These are phyloP conservation scores for Trichoderma polysporum DNA, from an alignment of 2,329 filamentous ascomycete species.

Conservation along the genomic window DNA sequence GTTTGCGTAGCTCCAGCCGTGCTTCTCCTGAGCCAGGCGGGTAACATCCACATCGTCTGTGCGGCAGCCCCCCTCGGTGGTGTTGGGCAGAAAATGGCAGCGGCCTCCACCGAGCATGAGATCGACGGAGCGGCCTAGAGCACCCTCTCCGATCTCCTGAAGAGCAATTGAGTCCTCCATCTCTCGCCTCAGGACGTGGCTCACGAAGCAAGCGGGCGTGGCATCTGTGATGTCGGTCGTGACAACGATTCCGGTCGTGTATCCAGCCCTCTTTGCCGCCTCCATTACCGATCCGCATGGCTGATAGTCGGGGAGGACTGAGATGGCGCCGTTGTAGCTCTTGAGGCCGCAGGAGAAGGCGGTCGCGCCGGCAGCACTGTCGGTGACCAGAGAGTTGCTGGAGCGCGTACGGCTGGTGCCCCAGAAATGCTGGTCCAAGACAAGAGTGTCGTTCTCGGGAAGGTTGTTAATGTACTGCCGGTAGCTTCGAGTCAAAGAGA, in stretches of 20 bases:
- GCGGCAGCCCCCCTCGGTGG: constrained; percentile 77
- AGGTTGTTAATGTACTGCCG: constrained; percentile 73
- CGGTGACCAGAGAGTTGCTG: constrained; percentile 81
- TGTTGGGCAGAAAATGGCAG: constrained; percentile 89
- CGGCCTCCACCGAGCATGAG: constrained; percentile 89
- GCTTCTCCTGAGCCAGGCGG: constrained; percentile 67
- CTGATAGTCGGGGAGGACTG: constrained; percentile 77
- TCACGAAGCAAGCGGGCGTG: constrained; percentile 91
- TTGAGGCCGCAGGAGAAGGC: constrained; percentile 92
- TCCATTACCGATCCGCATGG: constrained; percentile 92
- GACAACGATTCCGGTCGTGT: constrained; percentile 89
- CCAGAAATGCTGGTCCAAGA: constrained; percentile 85
- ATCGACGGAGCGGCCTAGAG: constrained; percentile 83
- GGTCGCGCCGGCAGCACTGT: constrained; percentile 95
- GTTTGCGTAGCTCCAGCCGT: constrained; percentile 76
- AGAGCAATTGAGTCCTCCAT: constrained; percentile 90
- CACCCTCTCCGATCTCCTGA: constrained; percentile 86
- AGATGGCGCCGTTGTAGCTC: constrained; percentile 96
- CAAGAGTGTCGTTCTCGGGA: constrained; percentile 72
- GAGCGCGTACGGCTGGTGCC: constrained; percentile 86
- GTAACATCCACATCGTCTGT: constrained; percentile 75
- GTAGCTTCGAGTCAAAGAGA: constrained; percentile 83
- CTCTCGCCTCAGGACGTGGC: constrained; percentile 74
- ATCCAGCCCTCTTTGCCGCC: constrained; percentile 87
- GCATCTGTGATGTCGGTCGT: constrained; percentile 95